Evolutionary conservation across 352 stramenopile species (phyloP).

Genomic region (Globisporangium barbulae): DNA sequence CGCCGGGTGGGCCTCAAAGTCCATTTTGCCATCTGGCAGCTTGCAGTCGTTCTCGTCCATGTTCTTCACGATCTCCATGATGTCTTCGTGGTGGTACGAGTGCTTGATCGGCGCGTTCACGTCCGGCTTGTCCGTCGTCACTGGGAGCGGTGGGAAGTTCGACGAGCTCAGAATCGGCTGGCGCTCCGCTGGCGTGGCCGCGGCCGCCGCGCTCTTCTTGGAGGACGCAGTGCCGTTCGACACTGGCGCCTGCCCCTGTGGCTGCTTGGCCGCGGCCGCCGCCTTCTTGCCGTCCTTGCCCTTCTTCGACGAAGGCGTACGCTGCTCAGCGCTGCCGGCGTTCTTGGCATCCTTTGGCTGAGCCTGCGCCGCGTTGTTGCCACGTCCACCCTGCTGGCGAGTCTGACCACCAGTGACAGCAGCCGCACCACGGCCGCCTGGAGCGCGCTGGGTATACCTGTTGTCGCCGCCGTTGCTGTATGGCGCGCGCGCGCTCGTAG

Average conservation of each 20-base stretch:
- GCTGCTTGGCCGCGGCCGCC: conserved; percentile 21
- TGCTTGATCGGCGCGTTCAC: conserved; percentile 49
- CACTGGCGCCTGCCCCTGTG: conserved; percentile 20
- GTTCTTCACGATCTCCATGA: conserved; percentile 90
- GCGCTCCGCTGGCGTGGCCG: conserved; percentile 33
- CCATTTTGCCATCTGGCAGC: conserved; percentile 69
- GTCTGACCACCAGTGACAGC: conserved; percentile 19
- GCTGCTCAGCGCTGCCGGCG: conserved; percentile 57
- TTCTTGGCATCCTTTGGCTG: conserved; percentile 49
- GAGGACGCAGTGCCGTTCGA: conserved; percentile 17
- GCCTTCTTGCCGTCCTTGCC: conserved; percentile 65
- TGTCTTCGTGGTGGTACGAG: conserved; percentile 87
- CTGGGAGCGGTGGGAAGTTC: conserved; percentile 81
- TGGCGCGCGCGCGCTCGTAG: conserved; percentile 32
- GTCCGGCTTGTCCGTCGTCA: conserved; percentile 30
- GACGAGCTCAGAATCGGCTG: conserved; percentile 78
- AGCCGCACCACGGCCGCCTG: conserved; percentile 16
- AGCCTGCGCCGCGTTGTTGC: conserved; percentile 20
- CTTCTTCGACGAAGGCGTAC: conserved; percentile 42
- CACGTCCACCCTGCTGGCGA: conserved; percentile 29
- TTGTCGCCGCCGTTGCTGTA: conserved; percentile 38
- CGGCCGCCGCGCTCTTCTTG: conserved; percentile 27
- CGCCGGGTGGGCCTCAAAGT: conserved; percentile 74
- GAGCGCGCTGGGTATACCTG: conserved; percentile 36
- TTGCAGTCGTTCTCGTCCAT: conserved; percentile 88